Percentiles rank a stretch among this genome's conserved stretches.
Evolutionary conservation across 257 asterid genomes (phyloP).

Genomic region (Solanum habrochaites): DNA sequence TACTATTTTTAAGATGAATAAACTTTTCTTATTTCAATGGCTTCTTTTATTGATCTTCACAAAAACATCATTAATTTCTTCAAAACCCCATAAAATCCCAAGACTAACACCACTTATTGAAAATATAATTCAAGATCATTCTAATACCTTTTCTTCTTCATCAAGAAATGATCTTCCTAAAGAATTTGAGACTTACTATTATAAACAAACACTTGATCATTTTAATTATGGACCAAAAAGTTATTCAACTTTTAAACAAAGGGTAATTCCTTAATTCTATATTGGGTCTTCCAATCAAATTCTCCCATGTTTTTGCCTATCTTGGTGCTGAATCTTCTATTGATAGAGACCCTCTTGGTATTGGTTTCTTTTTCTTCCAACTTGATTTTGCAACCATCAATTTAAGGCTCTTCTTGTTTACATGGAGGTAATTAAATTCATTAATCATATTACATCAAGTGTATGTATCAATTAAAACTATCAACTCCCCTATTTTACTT

Average conservation of each 20-base stretch:
- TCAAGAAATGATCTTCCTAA: not conserved
- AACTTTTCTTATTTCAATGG: not conserved
- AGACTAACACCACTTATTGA: slow-evolving; percentile 6
- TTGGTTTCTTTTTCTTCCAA: slow-evolving; percentile 53
- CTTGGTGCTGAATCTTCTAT: slow-evolving; percentile 60
- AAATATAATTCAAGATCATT: not conserved
- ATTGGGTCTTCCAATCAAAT: slow-evolving; percentile 42
- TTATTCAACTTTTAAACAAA: slow-evolving; percentile 44
- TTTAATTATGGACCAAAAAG: slow-evolving; percentile 58
- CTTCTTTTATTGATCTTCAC: not conserved
- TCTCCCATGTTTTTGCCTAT: slow-evolving; percentile 54
- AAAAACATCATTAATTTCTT: not conserved
- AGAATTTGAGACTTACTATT: slow-evolving; percentile 30
- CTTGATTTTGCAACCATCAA: slow-evolving; percentile 41
- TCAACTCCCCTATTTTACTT: not conserved
- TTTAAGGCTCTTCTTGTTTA: slow-evolving; percentile 55
- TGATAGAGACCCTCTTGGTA: slow-evolving; percentile 5
- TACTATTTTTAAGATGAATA: not conserved
- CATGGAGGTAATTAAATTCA: slow-evolving; percentile 42
- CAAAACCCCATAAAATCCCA: slow-evolving; percentile 9
- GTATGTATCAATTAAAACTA: not conserved
- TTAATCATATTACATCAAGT: not conserved
- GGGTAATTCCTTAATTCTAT: slow-evolving; percentile 16
- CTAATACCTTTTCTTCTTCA: not conserved
- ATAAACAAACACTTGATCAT: slow-evolving; percentile 66